Conservation (phyloP, 1,284 basidiomycete genomes). For the Rhodotorula sp. region DNA sequence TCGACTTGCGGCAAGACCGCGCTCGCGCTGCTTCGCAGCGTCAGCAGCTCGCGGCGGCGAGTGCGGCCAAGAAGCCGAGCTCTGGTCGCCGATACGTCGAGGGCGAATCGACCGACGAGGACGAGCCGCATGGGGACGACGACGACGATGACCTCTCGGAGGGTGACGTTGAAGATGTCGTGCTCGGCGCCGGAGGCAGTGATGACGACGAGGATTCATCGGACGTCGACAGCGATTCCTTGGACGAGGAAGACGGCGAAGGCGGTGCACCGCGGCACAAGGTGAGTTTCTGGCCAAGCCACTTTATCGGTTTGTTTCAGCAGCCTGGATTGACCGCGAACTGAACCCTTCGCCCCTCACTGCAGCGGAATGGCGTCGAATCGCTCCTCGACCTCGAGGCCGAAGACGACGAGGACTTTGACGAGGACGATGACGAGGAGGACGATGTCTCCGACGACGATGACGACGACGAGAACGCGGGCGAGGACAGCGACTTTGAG, state of each 20-base stretch:
- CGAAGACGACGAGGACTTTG: constrained; percentile 33
- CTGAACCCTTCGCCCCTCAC: background rate
- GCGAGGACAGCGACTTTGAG: constrained; percentile 27
- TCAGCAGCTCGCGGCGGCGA: constrained; percentile 48
- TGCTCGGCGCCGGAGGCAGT: constrained; percentile 26
- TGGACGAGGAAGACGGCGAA: constrained; percentile 33
- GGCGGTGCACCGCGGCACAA: constrained; percentile 19
- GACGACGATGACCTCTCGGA: constrained; percentile 32
- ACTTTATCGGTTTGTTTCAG: background rate
- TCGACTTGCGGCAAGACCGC: constrained; percentile 40
- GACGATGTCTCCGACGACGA: constrained; percentile 14
- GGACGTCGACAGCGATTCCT: constrained; percentile 20
- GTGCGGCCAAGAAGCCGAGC: constrained; percentile 44
- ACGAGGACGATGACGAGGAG: constrained; percentile 29
- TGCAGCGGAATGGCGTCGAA: constrained; percentile 27
- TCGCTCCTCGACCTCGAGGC: constrained; percentile 38
- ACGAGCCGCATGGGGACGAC: constrained; percentile 20
- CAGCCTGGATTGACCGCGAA: too few relatives aligned
- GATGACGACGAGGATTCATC: constrained; percentile 18
- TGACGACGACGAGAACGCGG: constrained; percentile 17
- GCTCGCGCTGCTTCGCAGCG: constrained; percentile 19
- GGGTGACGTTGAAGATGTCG: constrained; percentile 32
- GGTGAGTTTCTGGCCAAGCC: constrained; percentile 5
- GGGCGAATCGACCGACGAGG: constrained; percentile 57
- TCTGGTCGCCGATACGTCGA: constrained; percentile 60